Evolutionary conservation across 1,284 basidiomycete species (phyloP), one percentile per base, ranked within the genome.

Genomic region (Sporisorium exsertum): DNA sequence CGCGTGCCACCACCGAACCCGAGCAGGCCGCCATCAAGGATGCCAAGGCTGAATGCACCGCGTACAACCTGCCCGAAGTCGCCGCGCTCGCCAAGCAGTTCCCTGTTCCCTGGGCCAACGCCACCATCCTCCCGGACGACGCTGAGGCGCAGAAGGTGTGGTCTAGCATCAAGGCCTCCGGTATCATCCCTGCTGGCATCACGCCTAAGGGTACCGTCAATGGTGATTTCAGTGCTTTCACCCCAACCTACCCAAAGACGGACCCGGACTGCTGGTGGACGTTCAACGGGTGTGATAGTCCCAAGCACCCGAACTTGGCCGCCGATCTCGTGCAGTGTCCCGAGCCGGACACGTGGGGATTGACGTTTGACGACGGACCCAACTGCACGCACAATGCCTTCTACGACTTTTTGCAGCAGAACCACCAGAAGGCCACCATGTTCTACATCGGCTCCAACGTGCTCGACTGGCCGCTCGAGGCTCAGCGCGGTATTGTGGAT

Each of bases 391-490:
- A 88, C 83, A 88, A 89, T 58, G 88, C 87, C 0, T 87, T 89
- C 62, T 89, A 89, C 82, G 87, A 89, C 78, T 87, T 84, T 71
- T 79, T 89, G 45, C 54, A 82, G 46, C 67, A 87, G 62, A 80
- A 88, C 45, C 86, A 88, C 22, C 87, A 88, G 70, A 87, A 87
- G 75, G 88, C 88, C 0, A 88, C 88, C 37, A 83, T 89, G 84
- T 85, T 84, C 73, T 86, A 79, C 78, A 81, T 88, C 84, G 88
- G 88, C 6, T 87, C 87, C 42, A 89, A 89, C 80, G 88, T 89
- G 27, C 76, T 88, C 55, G 86, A 89, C 79, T 89, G 88, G 88
- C 89, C 89, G 7, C 78, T 88, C 10, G 87, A 89, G 81, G 88
- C 88, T 16, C 85, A 88, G 69, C 84, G 88, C 40, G 88, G 86